phyloP scores from a whole-genome alignment of 2,329 filamentous ascomycete species.

The Daldinia eschscholtzii region DNA sequence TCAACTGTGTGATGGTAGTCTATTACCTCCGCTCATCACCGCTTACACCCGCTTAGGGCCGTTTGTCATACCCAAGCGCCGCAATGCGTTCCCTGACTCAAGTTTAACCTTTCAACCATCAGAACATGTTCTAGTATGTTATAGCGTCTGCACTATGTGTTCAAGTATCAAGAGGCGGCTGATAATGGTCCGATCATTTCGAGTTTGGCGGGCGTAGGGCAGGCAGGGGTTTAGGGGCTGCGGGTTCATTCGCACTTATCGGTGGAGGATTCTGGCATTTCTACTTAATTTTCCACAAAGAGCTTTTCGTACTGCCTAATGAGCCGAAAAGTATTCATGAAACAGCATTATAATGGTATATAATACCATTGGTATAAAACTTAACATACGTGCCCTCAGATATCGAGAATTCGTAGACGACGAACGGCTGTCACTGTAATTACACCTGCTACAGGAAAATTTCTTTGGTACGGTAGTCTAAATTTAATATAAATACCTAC shows the following conservation, averaged over 20 bases:
- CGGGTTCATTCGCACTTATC: background rate
- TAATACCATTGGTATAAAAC: background rate
- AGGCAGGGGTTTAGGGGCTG: background rate
- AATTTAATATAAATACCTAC: too few species aligned
- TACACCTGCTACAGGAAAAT: too few species aligned
- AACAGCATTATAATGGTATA: background rate
- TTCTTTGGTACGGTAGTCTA: too few species aligned
- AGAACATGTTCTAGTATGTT: background rate
- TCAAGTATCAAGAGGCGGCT: background rate
- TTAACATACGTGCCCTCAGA: too few species aligned
- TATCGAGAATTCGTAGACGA: too few species aligned
- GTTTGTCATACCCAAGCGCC: background rate
- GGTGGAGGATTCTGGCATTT: background rate
- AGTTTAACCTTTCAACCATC: background rate
- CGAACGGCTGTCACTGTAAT: too few species aligned
- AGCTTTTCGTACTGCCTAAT: background rate
- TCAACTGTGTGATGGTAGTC: background rate
- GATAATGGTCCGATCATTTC: background rate
- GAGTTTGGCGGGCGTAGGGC: background rate
- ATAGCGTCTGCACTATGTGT: background rate
- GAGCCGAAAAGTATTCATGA: background rate
- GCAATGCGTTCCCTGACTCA: background rate
- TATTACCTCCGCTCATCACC: constrained; percentile 19
- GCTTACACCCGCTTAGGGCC: constrained; percentile 15
- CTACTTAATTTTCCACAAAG: background rate